These are phyloP conservation scores for Saksenaea oblongispora DNA, from an alignment of 371 early-diverging fungal species.

Conservation along the genomic window DNA sequence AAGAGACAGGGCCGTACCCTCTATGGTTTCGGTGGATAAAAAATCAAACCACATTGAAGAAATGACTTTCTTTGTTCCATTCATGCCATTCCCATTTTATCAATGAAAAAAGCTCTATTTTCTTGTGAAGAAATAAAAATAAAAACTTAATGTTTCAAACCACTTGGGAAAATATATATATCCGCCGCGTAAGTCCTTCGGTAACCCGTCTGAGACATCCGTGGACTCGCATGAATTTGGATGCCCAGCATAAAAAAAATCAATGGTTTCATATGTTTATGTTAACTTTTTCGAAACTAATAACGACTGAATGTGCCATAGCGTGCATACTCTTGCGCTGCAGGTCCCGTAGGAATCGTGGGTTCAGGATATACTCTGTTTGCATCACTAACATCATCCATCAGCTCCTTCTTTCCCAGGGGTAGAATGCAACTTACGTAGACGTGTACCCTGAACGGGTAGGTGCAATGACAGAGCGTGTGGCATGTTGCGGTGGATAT, in stretches of 20 bases:
- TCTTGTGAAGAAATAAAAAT: neutral
- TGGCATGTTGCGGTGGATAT: neutral
- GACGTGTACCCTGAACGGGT: constrained; percentile 1
- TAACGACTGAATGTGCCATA: constrained; percentile 1
- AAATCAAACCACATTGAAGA: too few relatives aligned
- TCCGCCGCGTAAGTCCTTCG: too few relatives aligned
- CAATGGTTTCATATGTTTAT: too few relatives aligned
- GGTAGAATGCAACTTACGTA: neutral
- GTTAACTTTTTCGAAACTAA: neutral
- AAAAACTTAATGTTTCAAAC: too few relatives aligned
- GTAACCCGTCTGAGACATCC: too few relatives aligned
- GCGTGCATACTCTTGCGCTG: neutral
- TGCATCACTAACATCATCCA: neutral
- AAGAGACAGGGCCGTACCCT: constrained; percentile 98
- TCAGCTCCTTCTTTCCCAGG: neutral
- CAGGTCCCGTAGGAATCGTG: constrained; percentile 1
- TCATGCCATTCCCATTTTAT: neutral
- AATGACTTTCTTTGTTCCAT: neutral
- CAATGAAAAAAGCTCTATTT: neutral
- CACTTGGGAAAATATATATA: too few relatives aligned
- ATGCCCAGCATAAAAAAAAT: too few relatives aligned
- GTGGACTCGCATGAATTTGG: too few relatives aligned
- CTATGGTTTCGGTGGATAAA: constrained; percentile 61
- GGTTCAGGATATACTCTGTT: neutral
- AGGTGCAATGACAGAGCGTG: neutral